Percentiles rank a stretch among this genome's conserved stretches.
These are phyloP conservation scores for Pseudocercospora cruenta DNA, from an alignment of 2,329 filamentous ascomycete species.

Conservation along the genomic window DNA sequence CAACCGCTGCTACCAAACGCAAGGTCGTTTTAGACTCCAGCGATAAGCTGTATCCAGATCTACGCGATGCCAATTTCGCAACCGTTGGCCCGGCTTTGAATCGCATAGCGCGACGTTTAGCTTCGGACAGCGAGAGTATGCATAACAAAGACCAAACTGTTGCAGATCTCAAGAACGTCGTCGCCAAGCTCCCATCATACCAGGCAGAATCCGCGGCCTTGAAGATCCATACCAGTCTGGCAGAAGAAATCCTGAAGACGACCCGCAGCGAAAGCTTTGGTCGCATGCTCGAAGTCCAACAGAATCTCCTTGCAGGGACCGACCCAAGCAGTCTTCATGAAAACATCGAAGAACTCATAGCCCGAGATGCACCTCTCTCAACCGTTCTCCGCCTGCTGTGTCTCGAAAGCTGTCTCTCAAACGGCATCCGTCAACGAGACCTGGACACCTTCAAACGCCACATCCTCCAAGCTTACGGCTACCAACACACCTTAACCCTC, in stretches of 20 bases:
- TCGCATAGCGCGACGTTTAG: constrained; percentile 83
- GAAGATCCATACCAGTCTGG: constrained; percentile 88
- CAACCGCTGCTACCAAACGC: constrained; percentile 69
- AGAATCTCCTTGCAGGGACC: constrained; percentile 87
- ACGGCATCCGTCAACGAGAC: constrained; percentile 85
- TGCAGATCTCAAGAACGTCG: constrained; percentile 89
- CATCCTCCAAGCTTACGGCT: constrained; percentile 89
- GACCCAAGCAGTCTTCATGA: constrained; percentile 90
- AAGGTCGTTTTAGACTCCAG: constrained; percentile 88
- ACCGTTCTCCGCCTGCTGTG: constrained; percentile 84
- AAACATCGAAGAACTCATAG: constrained; percentile 90
- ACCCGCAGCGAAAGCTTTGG: constrained; percentile 89
- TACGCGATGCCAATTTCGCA: constrained; percentile 92
- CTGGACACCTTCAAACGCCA: constrained; percentile 86
- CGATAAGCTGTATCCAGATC: constrained; percentile 83
- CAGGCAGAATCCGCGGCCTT: constrained; percentile 91
- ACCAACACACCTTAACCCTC: constrained; percentile 90
- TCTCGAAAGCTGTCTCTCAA: constrained; percentile 86
- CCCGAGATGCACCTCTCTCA: constrained; percentile 78
- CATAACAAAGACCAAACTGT: constrained; percentile 81
- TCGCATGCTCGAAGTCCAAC: constrained; percentile 86
- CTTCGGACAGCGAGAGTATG: constrained; percentile 84
- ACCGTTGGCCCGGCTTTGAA: constrained; percentile 88
- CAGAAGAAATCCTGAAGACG: constrained; percentile 93
- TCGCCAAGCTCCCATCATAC: constrained; percentile 88